Base-by-base conservation (phyloP, 768 basidiomycete genomes). In the Tricholoma sp. region DNA sequence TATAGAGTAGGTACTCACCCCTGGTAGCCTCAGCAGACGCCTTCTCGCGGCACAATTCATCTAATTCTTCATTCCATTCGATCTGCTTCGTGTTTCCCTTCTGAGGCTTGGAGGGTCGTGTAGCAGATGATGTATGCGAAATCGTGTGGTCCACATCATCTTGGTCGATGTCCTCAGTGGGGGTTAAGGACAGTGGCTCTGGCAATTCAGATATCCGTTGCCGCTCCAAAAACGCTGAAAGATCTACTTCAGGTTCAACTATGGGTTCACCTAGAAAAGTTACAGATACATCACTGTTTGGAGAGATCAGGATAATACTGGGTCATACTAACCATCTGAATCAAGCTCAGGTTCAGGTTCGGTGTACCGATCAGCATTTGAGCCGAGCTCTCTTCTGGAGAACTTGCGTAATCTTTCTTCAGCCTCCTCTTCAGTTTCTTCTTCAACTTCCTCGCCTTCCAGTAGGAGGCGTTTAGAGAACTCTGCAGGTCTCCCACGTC, bases 341-440 rank as follows among this genome's bases (percentile, higher is more conserved):
- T 80, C 84, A 24, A 89, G 71, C 61, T 87, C 83, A 2, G 83
- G 83, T 56, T 83, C 86, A 17, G 80, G 80, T 69, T 91, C 89
- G 13, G 65, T 76, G 64, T 92, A 92, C 52, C 89, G 76, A 74
- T 91, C 88, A 0, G 76, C 84, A 65, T 93, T 92, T 4, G 85
- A 78, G 3, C 76, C 83, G 13, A 93, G 72, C 50, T 82, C 72
- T 36, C 90, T 76, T 55, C 76, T 75, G 24, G 81, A 67, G 54
- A 79, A 91, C 64, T 80, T 86, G 34, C 65, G 67, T 13, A 71
- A 72, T 9, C 71, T 59, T 63, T 83, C 85, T 33, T 74, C 71
- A 0, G 74, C 77, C 31, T 74, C 77, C 59, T 84, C 85, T 33
- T 78, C 75, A 44, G 75, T 73, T 20, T 76, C 74, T 31, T 77